Evolutionary conservation across 2,329 filamentous ascomycete genomes (phyloP).

Genomic region (Alternaria ventricosa): DNA sequence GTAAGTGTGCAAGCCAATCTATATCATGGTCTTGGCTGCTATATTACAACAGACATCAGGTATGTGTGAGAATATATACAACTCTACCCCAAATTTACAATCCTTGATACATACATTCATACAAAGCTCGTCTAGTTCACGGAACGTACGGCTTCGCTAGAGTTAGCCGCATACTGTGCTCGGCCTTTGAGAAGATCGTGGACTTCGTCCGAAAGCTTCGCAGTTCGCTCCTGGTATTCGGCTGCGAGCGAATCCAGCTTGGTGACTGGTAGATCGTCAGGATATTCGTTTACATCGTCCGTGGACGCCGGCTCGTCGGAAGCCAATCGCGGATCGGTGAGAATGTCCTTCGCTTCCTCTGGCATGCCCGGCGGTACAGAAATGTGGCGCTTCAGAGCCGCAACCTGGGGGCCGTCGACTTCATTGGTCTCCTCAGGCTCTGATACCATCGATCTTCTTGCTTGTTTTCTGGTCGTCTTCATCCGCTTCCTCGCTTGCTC

Average conservation of each 20-base stretch:
- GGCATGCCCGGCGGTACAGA: constrained; percentile 15
- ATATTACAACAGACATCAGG: not conserved
- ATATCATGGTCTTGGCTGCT: not conserved
- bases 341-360: constrained; percentile 18
- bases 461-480: constrained; percentile 9
- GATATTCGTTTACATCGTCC: constrained; percentile 26
- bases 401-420: not conserved
- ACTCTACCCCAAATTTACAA: not conserved
- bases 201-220: constrained; percentile 1
- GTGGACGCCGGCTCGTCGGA: not conserved
- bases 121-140: not conserved
- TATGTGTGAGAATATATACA: not conserved
- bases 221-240: not conserved
- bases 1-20: not conserved
- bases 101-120: not conserved
- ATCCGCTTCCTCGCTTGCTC: constrained; percentile 13
- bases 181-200: not conserved
- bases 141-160: not conserved
- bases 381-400: not conserved
- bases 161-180: not conserved
- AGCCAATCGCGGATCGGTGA: constrained; percentile 21
- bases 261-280: constrained; percentile 16
- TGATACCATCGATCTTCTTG: constrained; percentile 7
- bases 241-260: not conserved
- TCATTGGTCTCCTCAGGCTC: not conserved